Evolutionary conservation across 805 yeast genomes (phyloP).

Genomic region (Kregervanrija fluxuum): DNA sequence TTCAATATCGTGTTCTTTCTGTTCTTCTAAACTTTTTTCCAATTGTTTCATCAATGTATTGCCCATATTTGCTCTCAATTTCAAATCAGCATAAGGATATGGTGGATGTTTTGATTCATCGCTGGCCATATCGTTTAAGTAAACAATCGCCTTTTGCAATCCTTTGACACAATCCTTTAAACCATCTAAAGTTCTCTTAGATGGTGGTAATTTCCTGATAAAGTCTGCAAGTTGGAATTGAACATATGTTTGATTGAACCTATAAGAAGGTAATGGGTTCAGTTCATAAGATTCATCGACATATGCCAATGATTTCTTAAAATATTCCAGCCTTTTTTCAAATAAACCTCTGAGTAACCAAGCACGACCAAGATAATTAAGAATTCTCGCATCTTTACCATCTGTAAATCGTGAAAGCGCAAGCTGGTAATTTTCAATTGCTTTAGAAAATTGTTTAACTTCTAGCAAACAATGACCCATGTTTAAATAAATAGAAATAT

Average conservation of each 20-base stretch:
- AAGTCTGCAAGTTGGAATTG: slow-evolving; percentile 84
- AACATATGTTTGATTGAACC: slow-evolving; percentile 77
- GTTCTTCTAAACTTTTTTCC: slow-evolving; percentile 64
- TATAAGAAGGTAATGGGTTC: slow-evolving; percentile 38
- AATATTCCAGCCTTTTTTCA: slow-evolving; percentile 58
- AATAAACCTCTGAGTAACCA: slow-evolving; percentile 75
- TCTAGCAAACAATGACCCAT: slow-evolving; percentile 84
- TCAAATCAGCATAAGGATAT: slow-evolving; percentile 70
- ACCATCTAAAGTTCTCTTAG: slow-evolving; percentile 55
- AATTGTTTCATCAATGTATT: slow-evolving; percentile 68
- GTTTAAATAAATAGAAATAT: slow-evolving; percentile 75
- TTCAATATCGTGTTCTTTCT: slow-evolving; percentile 54
- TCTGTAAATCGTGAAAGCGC: slow-evolving; percentile 63
- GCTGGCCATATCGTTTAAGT: slow-evolving; percentile 53
- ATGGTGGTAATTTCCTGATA: slow-evolving; percentile 52
- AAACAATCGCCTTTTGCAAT: slow-evolving; percentile 52
- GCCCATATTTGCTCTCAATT: slow-evolving; percentile 84
- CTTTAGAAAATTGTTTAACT: slow-evolving; percentile 72
- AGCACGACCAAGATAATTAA: slow-evolving; percentile 75
- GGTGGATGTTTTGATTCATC: slow-evolving; percentile 51
- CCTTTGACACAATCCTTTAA: slow-evolving; percentile 50
- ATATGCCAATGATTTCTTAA: slow-evolving; percentile 54
- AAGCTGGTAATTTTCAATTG: slow-evolving; percentile 82
- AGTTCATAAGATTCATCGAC: slow-evolving; percentile 49
- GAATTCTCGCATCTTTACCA: slow-evolving; percentile 55